Evolutionary conservation across 805 yeast species (phyloP), one percentile per base, ranked within the genome.

Genomic region (Kazachstania martiniae): DNA sequence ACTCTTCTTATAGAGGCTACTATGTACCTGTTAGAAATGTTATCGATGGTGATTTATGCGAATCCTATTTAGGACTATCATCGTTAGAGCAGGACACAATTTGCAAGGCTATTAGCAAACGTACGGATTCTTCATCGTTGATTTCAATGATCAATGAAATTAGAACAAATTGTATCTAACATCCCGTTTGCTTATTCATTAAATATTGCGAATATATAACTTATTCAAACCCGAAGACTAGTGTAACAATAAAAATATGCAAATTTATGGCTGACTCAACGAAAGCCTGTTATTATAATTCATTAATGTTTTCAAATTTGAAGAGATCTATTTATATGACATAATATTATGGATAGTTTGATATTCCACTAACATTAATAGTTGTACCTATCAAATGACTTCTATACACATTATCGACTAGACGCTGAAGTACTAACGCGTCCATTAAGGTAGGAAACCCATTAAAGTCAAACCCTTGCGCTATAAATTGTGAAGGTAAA

Each of bases 1-100:
- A 77, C 36, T 37, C 71, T 40, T 69, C 68, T 35, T 87, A 67
- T 51, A 60, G 96, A 34, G 68, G 96, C 32, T 80, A 78, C 47
- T 85, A 84, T 51, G 74, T 72, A n/a, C 95, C 96, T 0, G 70
- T 68, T 2, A 77, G 75, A 40, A 68, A 73, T 31, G 75, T 81
- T 3, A 66, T 91, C 25, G 96, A 91, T 57, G 98, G 98, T 8
- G 97, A 91, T 50, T 61, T 83, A 12, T 62, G 89, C 29, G 95
- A 85, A 45, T 51, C 56, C 26, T 82, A 62, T 46, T 18, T 56
- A 48, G 29, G 46, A 7, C 26, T 50, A n/a, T 32, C 40, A 4
- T 25, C 36, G 1, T 24, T 36, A 13, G 56, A 51, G 34, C 55
- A 52, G 32, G 26, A 32, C 7, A 24, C 37, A 12, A 34, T 52